A percentile compares a stretch with the other conserved stretches of the same genome.
phyloP scores from a whole-genome alignment of 2,329 filamentous ascomycete genomes.

The Pseudogymnoascus sp. region DNA sequence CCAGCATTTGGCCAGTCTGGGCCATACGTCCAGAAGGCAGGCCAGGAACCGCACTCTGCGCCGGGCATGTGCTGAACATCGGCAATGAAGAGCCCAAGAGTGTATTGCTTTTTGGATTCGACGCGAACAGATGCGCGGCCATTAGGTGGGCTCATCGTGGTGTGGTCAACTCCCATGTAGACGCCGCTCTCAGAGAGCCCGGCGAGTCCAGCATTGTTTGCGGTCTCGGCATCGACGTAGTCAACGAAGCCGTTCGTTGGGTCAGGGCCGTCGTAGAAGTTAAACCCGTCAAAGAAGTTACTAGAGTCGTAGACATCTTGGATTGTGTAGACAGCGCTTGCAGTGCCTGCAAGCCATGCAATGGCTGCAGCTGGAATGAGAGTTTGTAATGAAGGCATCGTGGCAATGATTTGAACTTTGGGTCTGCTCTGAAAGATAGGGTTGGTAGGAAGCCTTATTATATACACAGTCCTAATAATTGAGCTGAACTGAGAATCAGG shows the following conservation, averaged over 20 bases:
- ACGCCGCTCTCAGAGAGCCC: conserved; percentile 38
- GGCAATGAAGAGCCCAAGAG: conserved; percentile 47
- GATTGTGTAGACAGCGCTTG: conserved; percentile 33
- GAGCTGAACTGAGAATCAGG: background rate
- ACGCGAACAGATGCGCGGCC: conserved; percentile 67
- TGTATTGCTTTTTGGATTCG: conserved; percentile 44
- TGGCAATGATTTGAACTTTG: background rate
- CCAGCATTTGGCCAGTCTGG: conserved; percentile 59
- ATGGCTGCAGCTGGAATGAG: background rate
- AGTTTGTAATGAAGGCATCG: background rate
- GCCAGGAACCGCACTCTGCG: conserved; percentile 51
- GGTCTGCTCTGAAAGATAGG: background rate
- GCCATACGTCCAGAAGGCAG: conserved; percentile 50
- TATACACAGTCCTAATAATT: background rate
- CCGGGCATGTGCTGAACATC: conserved; percentile 54
- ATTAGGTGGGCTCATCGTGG: conserved; percentile 42
- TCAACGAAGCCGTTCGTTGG: conserved; percentile 69
- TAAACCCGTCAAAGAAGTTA: conserved; percentile 40
- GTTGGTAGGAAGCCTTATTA: background rate
- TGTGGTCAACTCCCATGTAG: conserved; percentile 63
- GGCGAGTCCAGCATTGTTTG: conserved; percentile 45
- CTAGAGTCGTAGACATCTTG: conserved; percentile 35
- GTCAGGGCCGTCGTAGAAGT: conserved; percentile 51
- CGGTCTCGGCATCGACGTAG: conserved; percentile 54
- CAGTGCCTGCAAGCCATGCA: conserved; percentile 16